Evolutionary conservation across 371 early-diverging fungal species (phyloP), one percentile per base, ranked within the genome.

Genomic region (Mucor piriformis): DNA sequence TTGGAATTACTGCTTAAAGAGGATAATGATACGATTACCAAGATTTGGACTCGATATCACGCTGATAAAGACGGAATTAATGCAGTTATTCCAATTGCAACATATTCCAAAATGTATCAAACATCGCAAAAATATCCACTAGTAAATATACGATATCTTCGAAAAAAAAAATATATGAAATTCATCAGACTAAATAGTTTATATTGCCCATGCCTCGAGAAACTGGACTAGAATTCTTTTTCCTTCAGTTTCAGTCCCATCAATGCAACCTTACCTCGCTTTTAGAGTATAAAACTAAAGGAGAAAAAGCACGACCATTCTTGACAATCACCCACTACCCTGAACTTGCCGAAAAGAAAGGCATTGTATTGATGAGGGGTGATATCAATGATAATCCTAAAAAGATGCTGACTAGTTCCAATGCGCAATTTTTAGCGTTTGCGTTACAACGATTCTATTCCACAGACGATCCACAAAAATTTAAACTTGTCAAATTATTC

Each of bases 361-460:
- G 78, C 21, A 82, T 96, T 49, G 95, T 95, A 21, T 76, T 96
- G 54, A 96, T 96, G 96, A 77, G 82, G 13, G 96, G 96, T 11
- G 90, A 93, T 54, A 61, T 89, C 33, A 80, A 82, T 10, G 79
- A 81, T 23, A 59, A 70, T 23, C 77, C 83, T 11, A 50, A 58
- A 50, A 74, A 69, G 15, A 64, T 81, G 54, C 59, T 95, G 32
- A 83, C 78, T 16, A 54, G 79, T 13, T 79, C 82, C 13, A 88
- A 91, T 38, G 95, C 95, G 0, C 91, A 92, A 67, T 83, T 87
- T 52, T 69, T 96, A 67, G 89, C 87, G 2, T 88, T 90, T 67
- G 83, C 84, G 24, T 66, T 92, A 62, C 96, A 95, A 66, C 76
- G 85, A 58, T 96, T 93, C 67, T 95, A 96, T 68, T 88, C 92